Conservation (phyloP, 2,329 filamentous ascomycete genomes). For the Colletotrichum theobromicola region DNA sequence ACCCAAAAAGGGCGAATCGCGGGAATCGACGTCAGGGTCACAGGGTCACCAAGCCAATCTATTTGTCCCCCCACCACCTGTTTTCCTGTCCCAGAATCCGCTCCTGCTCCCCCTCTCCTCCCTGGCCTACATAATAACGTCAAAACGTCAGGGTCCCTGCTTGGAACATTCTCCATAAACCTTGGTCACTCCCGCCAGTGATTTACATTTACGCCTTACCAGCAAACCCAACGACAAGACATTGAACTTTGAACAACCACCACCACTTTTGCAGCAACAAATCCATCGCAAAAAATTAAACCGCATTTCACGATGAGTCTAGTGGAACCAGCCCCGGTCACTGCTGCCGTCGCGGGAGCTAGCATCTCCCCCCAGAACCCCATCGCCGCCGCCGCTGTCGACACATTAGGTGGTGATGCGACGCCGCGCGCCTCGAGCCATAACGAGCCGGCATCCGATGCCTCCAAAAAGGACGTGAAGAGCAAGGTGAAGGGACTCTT, state of each 20-base stretch:
- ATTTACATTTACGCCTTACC: not conserved
- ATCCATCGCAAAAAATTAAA: not conserved
- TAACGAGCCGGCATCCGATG: constrained; percentile 32
- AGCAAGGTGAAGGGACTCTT: constrained; percentile 65
- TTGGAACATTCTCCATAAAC: constrained; percentile 4
- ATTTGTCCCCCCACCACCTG: constrained; percentile 22
- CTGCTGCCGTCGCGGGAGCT: constrained; percentile 28
- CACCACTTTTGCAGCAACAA: not conserved
- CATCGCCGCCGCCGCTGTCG: constrained; percentile 30
- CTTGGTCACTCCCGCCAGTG: not conserved
- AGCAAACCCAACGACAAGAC: not conserved
- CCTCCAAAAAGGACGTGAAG: constrained; percentile 55
- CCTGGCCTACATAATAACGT: constrained; percentile 13
- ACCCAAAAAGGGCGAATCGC: constrained; percentile 22
- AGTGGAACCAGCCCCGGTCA: constrained; percentile 26
- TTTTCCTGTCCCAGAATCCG: constrained; percentile 3
- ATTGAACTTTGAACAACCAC: not conserved
- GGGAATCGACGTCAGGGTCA: constrained; percentile 22
- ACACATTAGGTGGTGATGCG: constrained; percentile 33
- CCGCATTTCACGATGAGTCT: constrained; percentile 30
- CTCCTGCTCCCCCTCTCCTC: constrained; percentile 6
- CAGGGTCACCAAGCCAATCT: constrained; percentile 20
- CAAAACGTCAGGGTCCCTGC: constrained; percentile 11
- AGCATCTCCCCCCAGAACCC: constrained; percentile 25
- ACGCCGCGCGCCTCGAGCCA: constrained; percentile 36